Evolutionary conservation across 228 moss, liverwort and hornwort species (phyloP), one percentile per base, ranked within the genome.

Genomic region (Sphagnum fallax): DNA sequence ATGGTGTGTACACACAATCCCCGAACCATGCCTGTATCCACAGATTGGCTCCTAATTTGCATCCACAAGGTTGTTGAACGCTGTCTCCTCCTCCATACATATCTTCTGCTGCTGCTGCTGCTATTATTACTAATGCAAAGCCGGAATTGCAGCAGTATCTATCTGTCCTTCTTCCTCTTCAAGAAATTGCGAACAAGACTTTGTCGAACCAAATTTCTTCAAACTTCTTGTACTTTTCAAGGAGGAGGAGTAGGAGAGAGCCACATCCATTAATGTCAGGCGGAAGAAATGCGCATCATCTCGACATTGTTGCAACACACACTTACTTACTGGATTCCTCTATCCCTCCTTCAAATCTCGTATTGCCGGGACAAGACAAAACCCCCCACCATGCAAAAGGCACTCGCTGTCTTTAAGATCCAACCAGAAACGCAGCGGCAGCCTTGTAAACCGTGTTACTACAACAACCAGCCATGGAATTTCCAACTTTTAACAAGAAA

Each of bases 11-110:
- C 57, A 95, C 65, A 65, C 95, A 95, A 76, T 95, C 95, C 67
- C 85, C 79, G 53, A 95, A 95, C 95, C 82, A 90, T 62, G 81
- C 65, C 77, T 88, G 75, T 50, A 92, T 88, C 87, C 90, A 95
- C 7, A 79, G 65, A 65, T 67, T 84, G 61, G 95, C 92, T 62
- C 85, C 84, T 13, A 79, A 78, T 52, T 81, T 75, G 72, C 95
- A 95, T 73, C 81, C 83, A 64, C 87, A 87, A 72, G 67, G 71
- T 32, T 32, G 32, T 2, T 55, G 1, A 49, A 78, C 67, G 58
- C 78, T 75, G 64, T 70, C 71, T 8, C 72, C 68, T 51, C 78
- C 66, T 61, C 52, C 80, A 58, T 73, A 76, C 87, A 87, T 87
- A 47, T 7, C 63, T 2, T 2, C 32, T 32, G 32, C 32, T 32